Conservation (phyloP, 1,284 basidiomycete species). For the Xerocomus cyaneibrunnescens region DNA sequence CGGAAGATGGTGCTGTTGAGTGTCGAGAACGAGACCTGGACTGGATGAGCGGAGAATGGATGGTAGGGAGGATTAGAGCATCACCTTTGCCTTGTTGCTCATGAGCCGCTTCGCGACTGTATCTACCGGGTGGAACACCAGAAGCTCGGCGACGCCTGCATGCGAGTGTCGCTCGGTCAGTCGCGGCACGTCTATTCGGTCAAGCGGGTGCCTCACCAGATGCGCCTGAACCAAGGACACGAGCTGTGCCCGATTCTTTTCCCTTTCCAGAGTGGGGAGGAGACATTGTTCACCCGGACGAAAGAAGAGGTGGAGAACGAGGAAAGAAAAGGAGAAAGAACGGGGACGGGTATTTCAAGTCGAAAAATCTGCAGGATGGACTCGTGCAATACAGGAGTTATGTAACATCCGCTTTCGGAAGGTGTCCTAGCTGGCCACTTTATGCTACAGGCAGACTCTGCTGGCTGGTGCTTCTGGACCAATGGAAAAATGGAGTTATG, state of each 20-base stretch:
- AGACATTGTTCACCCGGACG: slow-evolving; percentile 46
- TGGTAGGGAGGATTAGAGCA: slow-evolving; percentile 3
- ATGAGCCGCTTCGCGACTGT: slow-evolving; percentile 97
- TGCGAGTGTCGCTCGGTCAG: slow-evolving; percentile 1
- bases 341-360: neutral
- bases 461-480: no score
- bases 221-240: slow-evolving; percentile 89
- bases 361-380: slow-evolving; percentile 12
- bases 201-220: slow-evolving; percentile 56
- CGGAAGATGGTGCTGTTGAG: slow-evolving; percentile 86
- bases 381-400: slow-evolving; percentile 14
- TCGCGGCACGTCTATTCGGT: neutral
- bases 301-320: neutral
- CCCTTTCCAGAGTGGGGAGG: slow-evolving; percentile 61
- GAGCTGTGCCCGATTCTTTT: slow-evolving; percentile 88
- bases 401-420: slow-evolving; percentile 22
- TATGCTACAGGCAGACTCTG: neutral
- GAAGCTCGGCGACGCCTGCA: slow-evolving; percentile 88
- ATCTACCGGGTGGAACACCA: slow-evolving; percentile 91
- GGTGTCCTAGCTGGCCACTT: neutral
- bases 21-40: slow-evolving; percentile 56
- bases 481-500: no score
- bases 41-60: neutral
- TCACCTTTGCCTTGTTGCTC: slow-evolving; percentile 89
- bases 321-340: neutral